A percentile compares a stretch with the other conserved stretches of the same genome.
These are phyloP conservation scores for Metschnikowia continentalis DNA, from an alignment of 805 yeast genomes.

Conservation along the genomic window DNA sequence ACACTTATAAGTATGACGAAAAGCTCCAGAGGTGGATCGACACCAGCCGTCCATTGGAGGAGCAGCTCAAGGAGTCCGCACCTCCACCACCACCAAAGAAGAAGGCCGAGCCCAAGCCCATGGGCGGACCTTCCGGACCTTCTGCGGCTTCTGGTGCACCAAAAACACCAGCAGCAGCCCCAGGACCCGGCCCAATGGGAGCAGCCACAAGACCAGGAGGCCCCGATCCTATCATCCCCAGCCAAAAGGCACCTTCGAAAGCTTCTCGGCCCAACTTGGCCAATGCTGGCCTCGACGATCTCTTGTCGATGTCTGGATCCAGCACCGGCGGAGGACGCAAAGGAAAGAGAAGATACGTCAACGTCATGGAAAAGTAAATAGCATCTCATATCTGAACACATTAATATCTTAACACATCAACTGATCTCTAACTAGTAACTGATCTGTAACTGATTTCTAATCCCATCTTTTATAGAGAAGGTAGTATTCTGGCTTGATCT, in stretches of 20 bases:
- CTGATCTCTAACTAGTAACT: neutral
- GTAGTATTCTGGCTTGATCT: conserved; percentile 43
- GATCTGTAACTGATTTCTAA: neutral
- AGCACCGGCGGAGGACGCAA: conserved; percentile 12
- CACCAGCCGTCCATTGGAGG: conserved; percentile 61
- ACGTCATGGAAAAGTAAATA: conserved; percentile 14
- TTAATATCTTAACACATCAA: neutral
- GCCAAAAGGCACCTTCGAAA: conserved; percentile 20
- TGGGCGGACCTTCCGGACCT: neutral
- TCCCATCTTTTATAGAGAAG: conserved; percentile 16
- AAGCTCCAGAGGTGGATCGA: conserved; percentile 85
- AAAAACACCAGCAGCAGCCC: conserved; percentile 6
- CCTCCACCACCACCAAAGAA: conserved; percentile 66
- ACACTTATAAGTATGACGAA: conserved; percentile 74
- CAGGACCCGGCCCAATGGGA: conserved; percentile 1
- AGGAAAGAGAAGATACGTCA: conserved; percentile 18
- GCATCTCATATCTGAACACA: neutral
- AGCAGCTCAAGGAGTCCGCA: conserved; percentile 48
- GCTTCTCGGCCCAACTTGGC: conserved; percentile 24
- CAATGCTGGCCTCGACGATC: conserved; percentile 39
- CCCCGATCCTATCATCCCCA: conserved; percentile 66
- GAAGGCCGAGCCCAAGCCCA: conserved; percentile 20
- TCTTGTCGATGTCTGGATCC: conserved; percentile 23
- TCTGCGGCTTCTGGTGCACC: conserved; percentile 11
- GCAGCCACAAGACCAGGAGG: conserved; percentile 16